Conservation (phyloP, 2,329 filamentous ascomycete species). For the Elsinoe batatas region DNA sequence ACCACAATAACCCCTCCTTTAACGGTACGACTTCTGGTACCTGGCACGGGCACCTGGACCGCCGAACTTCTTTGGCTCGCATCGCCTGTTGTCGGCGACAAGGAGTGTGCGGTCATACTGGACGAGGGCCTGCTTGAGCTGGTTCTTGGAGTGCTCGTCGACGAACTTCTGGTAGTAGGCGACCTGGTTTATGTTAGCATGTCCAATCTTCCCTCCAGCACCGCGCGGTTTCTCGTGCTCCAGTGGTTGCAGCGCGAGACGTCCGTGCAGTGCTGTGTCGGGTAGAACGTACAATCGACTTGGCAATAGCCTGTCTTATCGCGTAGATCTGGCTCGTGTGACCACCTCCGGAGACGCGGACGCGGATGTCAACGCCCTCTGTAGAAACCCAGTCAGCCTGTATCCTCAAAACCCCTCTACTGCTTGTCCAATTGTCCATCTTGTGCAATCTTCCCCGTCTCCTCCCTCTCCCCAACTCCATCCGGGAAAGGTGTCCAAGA, state of each 20-base stretch:
- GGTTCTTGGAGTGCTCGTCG: conserved; percentile 99
- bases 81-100: conserved; percentile 97
- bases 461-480: neutral
- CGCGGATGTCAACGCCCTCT: conserved; percentile 88
- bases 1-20: conserved; percentile 35
- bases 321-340: conserved; percentile 97
- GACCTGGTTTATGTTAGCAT: conserved; percentile 34
- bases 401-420: conserved; percentile 13
- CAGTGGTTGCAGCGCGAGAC: neutral
- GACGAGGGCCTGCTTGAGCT: conserved; percentile 93
- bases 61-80: conserved; percentile 98
- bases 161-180: conserved; percentile 99
- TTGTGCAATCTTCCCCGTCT: conserved; percentile 2
- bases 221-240: neutral
- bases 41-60: conserved; percentile 89
- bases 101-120: conserved; percentile 95
- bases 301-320: conserved; percentile 97
- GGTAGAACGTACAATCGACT: conserved; percentile 57
- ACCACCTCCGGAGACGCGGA: conserved; percentile 93
- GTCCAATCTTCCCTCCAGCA: neutral
- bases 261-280: neutral
- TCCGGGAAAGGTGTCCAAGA: conserved; percentile 11
- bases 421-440: conserved; percentile 3
- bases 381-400: conserved; percentile 19
- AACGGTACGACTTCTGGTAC: conserved; percentile 99